These are phyloP conservation scores for Ricinus communis DNA, from an alignment of 345 rosid genomes.

Conservation along the genomic window DNA sequence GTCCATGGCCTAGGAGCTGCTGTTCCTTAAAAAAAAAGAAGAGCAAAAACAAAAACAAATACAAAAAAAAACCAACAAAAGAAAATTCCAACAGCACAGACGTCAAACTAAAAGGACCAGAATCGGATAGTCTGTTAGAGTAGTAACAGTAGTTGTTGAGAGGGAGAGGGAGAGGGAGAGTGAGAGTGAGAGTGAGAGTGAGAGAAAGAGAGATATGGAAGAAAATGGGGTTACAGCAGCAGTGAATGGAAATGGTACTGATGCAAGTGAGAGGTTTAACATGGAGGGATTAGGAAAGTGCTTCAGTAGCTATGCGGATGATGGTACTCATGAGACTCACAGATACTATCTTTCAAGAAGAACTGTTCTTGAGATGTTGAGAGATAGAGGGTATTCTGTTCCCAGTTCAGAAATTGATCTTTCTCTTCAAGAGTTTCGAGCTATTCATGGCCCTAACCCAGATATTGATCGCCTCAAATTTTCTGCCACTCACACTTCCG, in stretches of 20 bases:
- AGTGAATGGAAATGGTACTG: background rate
- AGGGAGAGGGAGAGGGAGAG: no score
- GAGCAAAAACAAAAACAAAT: no score
- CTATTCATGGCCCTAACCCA: slow-evolving; percentile 48
- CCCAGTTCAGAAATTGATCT: slow-evolving; percentile 57
- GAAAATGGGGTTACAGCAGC: background rate
- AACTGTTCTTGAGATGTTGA: slow-evolving; percentile 79
- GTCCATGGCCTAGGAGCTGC: no score
- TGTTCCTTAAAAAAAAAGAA: no score
- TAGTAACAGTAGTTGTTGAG: no score
- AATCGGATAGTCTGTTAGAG: no score
- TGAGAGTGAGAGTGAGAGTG: no score
- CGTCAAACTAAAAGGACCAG: no score
- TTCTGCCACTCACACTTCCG: slow-evolving; percentile 47
- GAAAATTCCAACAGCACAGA: no score
- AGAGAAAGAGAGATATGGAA: slow-evolving; percentile 1
- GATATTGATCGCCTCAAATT: slow-evolving; percentile 66
- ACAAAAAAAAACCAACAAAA: no score
- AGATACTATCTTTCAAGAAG: slow-evolving; percentile 66
- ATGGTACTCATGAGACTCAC: slow-evolving; percentile 64
- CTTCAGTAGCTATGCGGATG: slow-evolving; percentile 54
- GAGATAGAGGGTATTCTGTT: slow-evolving; percentile 72
- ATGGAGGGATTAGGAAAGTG: slow-evolving; percentile 26
- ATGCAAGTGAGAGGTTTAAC: no score
- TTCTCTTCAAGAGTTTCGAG: slow-evolving; percentile 67